A percentile compares a stretch with the other conserved stretches of the same genome.
Evolutionary conservation across 768 basidiomycete genomes (phyloP).

Genomic region (Pleurotus tuber-regium): DNA sequence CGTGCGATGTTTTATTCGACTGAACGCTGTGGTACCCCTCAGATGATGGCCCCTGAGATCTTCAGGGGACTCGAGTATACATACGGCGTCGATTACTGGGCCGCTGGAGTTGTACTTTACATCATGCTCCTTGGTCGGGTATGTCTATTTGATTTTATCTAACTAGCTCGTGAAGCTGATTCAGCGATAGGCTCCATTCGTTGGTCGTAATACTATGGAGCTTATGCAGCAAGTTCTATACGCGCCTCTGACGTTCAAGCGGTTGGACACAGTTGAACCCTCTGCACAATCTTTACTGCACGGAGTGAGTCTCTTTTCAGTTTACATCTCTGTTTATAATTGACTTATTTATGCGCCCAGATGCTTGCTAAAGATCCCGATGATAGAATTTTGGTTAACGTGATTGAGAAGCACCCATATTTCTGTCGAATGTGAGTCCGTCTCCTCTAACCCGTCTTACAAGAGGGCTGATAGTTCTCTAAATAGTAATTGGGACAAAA

Average conservation of each 20-base stretch:
- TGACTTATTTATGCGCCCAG: constrained; percentile 12
- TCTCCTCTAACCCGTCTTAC: background rate
- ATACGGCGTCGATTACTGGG: constrained; percentile 67
- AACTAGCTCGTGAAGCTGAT: background rate
- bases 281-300: constrained; percentile 15
- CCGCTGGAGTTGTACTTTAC: constrained; percentile 71
- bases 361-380: constrained; percentile 27
- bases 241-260: constrained; percentile 19
- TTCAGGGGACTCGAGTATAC: constrained; percentile 22
- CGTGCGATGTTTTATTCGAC: constrained; percentile 19
- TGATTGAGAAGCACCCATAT: constrained; percentile 28
- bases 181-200: constrained; percentile 22
- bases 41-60: constrained; percentile 33
- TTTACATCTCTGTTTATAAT: too few relatives aligned
- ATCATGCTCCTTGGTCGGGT: constrained; percentile 63
- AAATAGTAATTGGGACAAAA: constrained; percentile 25
- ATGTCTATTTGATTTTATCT: background rate
- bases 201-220: constrained; percentile 5
- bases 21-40: constrained; percentile 26
- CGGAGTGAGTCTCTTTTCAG: too few relatives aligned
- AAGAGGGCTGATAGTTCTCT: background rate
- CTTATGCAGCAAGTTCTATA: constrained; percentile 20
- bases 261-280: constrained; percentile 25
- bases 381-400: constrained; percentile 23
- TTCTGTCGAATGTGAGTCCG: constrained; percentile 27